phyloP scores from a whole-genome alignment of 805 yeast species.

The Ogataea trehalophila region DNA sequence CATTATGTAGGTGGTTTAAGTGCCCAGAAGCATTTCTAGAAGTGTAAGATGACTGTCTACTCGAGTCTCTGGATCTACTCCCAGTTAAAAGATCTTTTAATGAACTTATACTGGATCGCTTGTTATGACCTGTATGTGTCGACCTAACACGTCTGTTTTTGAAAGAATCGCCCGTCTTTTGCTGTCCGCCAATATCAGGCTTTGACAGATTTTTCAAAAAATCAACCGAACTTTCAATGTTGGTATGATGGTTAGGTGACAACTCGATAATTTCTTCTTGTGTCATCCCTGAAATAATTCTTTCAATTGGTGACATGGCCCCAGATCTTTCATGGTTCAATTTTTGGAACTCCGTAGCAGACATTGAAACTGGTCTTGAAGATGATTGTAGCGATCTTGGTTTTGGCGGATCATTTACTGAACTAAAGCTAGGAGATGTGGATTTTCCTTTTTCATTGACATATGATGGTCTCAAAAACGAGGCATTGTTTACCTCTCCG shows the following conservation, averaged over 20 bases:
- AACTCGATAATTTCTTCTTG: constrained; percentile 30
- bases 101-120: constrained; percentile 33
- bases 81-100: constrained; percentile 33
- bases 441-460: not conserved
- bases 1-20: constrained; percentile 4
- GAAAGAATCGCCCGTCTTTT: constrained; percentile 24
- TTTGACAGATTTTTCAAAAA: constrained; percentile 32
- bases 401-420: not conserved
- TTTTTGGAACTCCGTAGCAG: constrained; percentile 22
- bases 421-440: not conserved
- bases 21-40: constrained; percentile 16
- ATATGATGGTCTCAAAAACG: constrained; percentile 4
- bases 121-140: constrained; percentile 19
- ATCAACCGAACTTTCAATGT: constrained; percentile 34
- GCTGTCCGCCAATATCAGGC: constrained; percentile 6
- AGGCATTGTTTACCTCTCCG: constrained; percentile 1
- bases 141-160: constrained; percentile 15
- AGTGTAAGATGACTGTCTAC: constrained; percentile 16
- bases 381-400: constrained; percentile 1
- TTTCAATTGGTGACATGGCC: constrained; percentile 13
- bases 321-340: constrained; percentile 8
- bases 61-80: constrained; percentile 24
- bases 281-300: constrained; percentile 28
- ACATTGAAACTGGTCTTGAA: constrained; percentile 35
- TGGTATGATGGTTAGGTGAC: constrained; percentile 26